Evolutionary conservation across 2,329 filamentous ascomycete genomes (phyloP), one percentile per base, ranked within the genome.

Genomic region (Calonectria pseudoturangicola): DNA sequence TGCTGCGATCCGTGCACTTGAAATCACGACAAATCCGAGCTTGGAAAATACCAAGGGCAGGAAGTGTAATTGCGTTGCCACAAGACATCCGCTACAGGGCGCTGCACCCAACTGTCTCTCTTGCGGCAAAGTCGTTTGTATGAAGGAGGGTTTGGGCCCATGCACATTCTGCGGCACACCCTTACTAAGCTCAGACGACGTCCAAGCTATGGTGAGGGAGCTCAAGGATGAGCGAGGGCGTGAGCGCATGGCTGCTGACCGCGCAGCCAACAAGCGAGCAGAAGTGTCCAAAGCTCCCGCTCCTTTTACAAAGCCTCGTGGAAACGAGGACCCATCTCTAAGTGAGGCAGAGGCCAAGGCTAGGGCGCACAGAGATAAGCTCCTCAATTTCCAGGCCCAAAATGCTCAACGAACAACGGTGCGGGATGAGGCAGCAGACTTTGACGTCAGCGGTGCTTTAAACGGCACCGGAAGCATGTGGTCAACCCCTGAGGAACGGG

Each of bases 81-180:
- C 94, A 0, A 91, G 94, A 2, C 97, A 99, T 83, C 94, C 96
- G 0, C 89, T 98, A 3, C 93, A 98, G 54, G 91, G 91, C n/a
- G 95, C 96, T 0, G 95, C 96, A 0, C 97, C 97, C 0, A 99
- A 98, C 82, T 99, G 97, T 82, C 86, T 97, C 18, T 93, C 90
- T 54, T 99, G 97, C 79, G 97, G 97, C 72, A 98, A 98, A 83
- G 95, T 99, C 15, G 93, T 98, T 68, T 99, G 97, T 82, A 92
- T 98, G 28, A 96, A 97, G 80, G 96, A 99, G 84, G 97, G 97
- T 0, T 88, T 98, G 0, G 96, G 96, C 0, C 96, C 96, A 0
- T 99, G 97, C 83, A 98, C 96, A 0, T 98, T 94, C 81, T 99
- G 97, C 85, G 92, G 92, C 0, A 88, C 90, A 0, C 91, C 95